These are phyloP conservation scores for Xerocomus nothofagi DNA, from an alignment of 1,284 basidiomycete genomes.

Conservation along the genomic window DNA sequence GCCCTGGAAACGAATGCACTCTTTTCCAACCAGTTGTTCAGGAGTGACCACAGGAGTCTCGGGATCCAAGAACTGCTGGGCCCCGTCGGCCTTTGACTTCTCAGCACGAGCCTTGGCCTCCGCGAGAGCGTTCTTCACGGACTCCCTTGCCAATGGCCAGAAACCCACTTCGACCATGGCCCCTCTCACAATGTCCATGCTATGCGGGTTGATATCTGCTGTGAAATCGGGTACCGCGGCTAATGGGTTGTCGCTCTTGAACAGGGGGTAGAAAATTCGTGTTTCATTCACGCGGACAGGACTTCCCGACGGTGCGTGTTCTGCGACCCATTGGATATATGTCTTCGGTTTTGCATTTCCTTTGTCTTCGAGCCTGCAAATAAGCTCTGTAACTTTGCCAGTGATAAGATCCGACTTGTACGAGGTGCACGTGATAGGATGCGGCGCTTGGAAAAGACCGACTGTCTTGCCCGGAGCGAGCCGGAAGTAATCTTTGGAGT, in stretches of 20 bases:
- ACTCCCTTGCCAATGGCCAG: constrained; percentile 77
- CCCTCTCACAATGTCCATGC: constrained; percentile 75
- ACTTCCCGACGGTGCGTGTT: constrained; percentile 74
- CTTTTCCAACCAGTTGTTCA: constrained; percentile 86
- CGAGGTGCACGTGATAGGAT: constrained; percentile 92
- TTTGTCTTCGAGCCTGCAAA: constrained; percentile 77
- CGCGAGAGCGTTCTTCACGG: constrained; percentile 63
- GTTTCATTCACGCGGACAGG: constrained; percentile 89
- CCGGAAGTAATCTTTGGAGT: constrained; percentile 96
- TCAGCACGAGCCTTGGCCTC: constrained; percentile 71
- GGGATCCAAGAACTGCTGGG: constrained; percentile 38
- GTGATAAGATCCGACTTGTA: constrained; percentile 75
- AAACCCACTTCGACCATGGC: constrained; percentile 91
- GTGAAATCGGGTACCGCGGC: constrained; percentile 68
- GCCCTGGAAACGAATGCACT: constrained; percentile 96
- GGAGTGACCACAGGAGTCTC: constrained; percentile 70
- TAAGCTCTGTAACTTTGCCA: constrained; percentile 77
- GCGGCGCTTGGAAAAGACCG: constrained; percentile 93
- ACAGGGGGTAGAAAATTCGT: constrained; percentile 90
- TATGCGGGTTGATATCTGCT: constrained; percentile 77
- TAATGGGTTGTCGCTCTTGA: constrained; percentile 91
- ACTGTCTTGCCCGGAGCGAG: constrained; percentile 97
- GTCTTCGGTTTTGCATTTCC: constrained; percentile 86
- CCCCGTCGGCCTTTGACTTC: constrained; percentile 44
- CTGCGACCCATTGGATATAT: constrained; percentile 98